phyloP scores from a whole-genome alignment of 805 yeast genomes.

The Saturnispora bothae region DNA sequence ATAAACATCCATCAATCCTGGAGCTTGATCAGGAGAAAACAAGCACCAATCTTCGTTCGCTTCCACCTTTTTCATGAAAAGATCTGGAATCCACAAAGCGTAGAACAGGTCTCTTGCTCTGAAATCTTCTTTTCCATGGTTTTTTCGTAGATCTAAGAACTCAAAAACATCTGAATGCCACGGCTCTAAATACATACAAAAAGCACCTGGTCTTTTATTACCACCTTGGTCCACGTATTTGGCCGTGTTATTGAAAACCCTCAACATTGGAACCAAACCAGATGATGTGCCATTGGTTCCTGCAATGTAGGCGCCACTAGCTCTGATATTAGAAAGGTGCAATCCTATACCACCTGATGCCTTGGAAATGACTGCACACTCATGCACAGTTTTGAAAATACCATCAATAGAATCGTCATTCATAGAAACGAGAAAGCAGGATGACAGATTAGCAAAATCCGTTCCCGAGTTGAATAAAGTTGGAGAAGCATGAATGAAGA shows the following conservation, averaged over 20 bases:
- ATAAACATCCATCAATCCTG: slow-evolving; percentile 71
- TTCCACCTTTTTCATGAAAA: slow-evolving; percentile 88
- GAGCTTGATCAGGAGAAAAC: slow-evolving; percentile 82
- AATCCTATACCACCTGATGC: slow-evolving; percentile 95
- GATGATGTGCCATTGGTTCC: slow-evolving; percentile 89
- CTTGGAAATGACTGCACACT: slow-evolving; percentile 83
- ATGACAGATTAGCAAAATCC: slow-evolving; percentile 72
- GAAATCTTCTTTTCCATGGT: slow-evolving; percentile 89
- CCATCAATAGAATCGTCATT: slow-evolving; percentile 94
- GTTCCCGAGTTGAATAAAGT: slow-evolving; percentile 93
- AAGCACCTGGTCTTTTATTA: slow-evolving; percentile 95
- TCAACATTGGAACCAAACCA: slow-evolving; percentile 92
- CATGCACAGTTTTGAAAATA: slow-evolving; percentile 79
- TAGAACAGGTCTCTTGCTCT: slow-evolving; percentile 90
- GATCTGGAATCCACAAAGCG: slow-evolving; percentile 91
- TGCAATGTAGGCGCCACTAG: slow-evolving; percentile 78
- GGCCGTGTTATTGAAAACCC: slow-evolving; percentile 93
- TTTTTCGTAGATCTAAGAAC: slow-evolving; percentile 76
- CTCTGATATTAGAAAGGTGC: slow-evolving; percentile 77
- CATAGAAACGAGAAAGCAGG: slow-evolving; percentile 88
- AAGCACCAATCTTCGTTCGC: slow-evolving; percentile 73
- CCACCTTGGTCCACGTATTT: slow-evolving; percentile 98
- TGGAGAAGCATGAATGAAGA: slow-evolving; percentile 92
- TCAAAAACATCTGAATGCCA: slow-evolving; percentile 94
- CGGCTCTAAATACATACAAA: slow-evolving; percentile 88